These are phyloP conservation scores for Durusdinium trenchii DNA, from an alignment of 73 alveolate species.

Conservation along the genomic window DNA sequence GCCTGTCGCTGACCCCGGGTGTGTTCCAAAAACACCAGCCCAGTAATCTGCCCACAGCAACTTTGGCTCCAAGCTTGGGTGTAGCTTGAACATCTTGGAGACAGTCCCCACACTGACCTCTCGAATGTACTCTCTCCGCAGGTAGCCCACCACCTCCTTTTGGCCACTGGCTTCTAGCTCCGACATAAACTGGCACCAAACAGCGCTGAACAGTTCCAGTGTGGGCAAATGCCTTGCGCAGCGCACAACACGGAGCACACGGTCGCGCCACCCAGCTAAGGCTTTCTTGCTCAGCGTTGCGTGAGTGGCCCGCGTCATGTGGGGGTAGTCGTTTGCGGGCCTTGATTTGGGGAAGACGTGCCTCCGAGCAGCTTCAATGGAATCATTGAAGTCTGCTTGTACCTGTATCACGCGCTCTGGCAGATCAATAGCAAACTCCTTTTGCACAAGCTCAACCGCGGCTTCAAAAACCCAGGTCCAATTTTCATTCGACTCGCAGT, in stretches of 20 bases:
- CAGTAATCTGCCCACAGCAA: constrained; percentile 48
- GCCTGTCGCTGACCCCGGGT: constrained; percentile 50
- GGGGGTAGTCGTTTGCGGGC: constrained; percentile 58
- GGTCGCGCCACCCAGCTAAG: neutral
- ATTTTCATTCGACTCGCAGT: neutral
- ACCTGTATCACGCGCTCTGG: neutral
- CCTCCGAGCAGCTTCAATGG: constrained; percentile 39
- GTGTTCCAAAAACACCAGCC: constrained; percentile 38
- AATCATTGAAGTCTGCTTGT: constrained; percentile 17
- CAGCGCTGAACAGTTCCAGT: constrained; percentile 20
- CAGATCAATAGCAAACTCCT: neutral
- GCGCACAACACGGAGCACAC: neutral
- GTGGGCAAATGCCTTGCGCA: constrained; percentile 28
- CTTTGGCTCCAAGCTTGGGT: neutral
- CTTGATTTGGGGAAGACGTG: constrained; percentile 4
- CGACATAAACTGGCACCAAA: neutral
- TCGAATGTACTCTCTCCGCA: neutral
- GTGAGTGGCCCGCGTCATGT: constrained; percentile 62
- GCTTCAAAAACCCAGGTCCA: neutral
- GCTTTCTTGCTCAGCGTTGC: neutral
- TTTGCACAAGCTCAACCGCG: neutral
- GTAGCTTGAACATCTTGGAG: neutral
- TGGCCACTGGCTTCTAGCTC: neutral
- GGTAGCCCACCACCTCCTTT: neutral
- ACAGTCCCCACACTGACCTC: neutral